phyloP scores from a whole-genome alignment of 2,329 filamentous ascomycete genomes.

The Tothia fuscella region DNA sequence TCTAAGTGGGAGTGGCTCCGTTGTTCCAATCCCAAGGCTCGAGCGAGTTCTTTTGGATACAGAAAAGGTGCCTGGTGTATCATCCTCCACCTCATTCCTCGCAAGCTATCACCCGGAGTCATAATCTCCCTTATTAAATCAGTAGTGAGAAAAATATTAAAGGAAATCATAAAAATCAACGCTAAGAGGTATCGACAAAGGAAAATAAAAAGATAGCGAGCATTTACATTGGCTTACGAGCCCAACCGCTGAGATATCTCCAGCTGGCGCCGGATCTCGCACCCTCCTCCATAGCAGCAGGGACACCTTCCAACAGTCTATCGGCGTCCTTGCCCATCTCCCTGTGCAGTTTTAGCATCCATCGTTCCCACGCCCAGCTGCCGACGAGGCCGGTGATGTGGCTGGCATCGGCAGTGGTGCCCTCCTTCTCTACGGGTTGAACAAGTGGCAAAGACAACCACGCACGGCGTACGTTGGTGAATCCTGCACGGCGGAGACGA shows the following conservation, averaged over 20 bases:
- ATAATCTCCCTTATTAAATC: no score
- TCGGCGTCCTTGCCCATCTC: conserved; percentile 62
- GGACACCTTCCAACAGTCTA: conserved; percentile 42
- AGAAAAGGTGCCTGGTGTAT: no score
- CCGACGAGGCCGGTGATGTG: conserved; percentile 72
- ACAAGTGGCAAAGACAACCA: conserved; percentile 89
- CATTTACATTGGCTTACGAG: conserved; percentile 20
- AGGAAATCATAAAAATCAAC: neutral
- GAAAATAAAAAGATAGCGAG: neutral
- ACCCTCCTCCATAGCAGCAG: conserved; percentile 47
- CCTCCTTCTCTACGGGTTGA: conserved; percentile 20
- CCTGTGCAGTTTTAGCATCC: conserved; percentile 77
- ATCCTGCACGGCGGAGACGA: conserved; percentile 63
- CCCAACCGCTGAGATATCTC: conserved; percentile 45
- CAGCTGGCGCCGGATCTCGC: conserved; percentile 45
- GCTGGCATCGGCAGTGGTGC: conserved; percentile 53
- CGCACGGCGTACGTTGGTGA: conserved; percentile 66
- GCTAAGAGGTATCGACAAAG: no score
- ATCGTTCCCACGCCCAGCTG: conserved; percentile 90
- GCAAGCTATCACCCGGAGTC: no score
- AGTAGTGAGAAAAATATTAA: conserved; percentile 1
- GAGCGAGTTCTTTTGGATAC: no score
- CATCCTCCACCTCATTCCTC: no score
- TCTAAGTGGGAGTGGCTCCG: no score
- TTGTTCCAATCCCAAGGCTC: no score